phyloP scores from a whole-genome alignment of 495 filamentous ascomycete species.

The Penicillium crystallinum region DNA sequence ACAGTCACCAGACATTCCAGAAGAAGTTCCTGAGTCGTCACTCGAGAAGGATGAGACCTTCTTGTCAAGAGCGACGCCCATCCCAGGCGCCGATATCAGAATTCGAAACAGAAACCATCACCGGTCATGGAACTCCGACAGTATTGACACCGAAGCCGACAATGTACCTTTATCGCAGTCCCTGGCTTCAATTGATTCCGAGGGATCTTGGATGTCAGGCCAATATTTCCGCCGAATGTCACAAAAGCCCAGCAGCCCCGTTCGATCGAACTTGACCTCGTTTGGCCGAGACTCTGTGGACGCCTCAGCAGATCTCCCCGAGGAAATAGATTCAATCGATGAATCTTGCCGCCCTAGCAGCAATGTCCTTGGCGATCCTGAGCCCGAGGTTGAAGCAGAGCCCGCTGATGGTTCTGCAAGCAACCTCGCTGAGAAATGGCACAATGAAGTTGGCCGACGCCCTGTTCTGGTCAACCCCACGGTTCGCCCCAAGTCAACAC shows the following conservation, averaged over 20 bases:
- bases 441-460: conserved; percentile 50
- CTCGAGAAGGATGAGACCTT: conserved; percentile 22
- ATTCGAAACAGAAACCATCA: conserved; percentile 26
- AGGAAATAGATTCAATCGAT: conserved; percentile 20
- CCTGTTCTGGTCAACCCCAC: conserved; percentile 42
- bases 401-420: conserved; percentile 13
- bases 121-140: conserved; percentile 32
- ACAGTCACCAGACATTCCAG: conserved; percentile 54
- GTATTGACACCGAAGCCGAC: conserved; percentile 29
- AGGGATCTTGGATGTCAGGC: conserved; percentile 89
- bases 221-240: conserved; percentile 51
- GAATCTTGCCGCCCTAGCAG: conserved; percentile 30
- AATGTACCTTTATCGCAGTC: conserved; percentile 60
- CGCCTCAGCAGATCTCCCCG: conserved; percentile 23
- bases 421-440: conserved; percentile 41
- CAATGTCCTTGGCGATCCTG: conserved; percentile 32
- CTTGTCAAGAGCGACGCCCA: conserved; percentile 21
- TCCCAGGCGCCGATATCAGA: conserved; percentile 24
- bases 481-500: conserved; percentile 56
- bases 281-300: conserved; percentile 22
- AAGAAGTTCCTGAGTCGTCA: conserved; percentile 26
- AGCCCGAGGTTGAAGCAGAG: conserved; percentile 17
- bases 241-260: conserved; percentile 38
- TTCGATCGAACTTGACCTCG: conserved; percentile 43
- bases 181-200: conserved; percentile 80